Conservation (phyloP, 176 grass and related monocot species). For the Alopecurus myosuroides region DNA sequence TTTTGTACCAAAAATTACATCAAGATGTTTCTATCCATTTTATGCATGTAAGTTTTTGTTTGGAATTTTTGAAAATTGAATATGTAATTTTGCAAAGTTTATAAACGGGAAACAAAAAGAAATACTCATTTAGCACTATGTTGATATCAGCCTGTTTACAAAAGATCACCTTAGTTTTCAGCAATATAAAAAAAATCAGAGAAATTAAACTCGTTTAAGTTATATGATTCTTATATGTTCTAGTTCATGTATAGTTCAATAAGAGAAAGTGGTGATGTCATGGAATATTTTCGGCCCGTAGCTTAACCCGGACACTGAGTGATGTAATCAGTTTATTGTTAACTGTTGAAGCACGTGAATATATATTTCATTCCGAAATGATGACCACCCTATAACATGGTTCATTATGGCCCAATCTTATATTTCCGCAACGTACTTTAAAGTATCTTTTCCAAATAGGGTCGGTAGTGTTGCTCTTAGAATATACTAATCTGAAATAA, state of each 20-base stretch:
- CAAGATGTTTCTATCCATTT: neutral
- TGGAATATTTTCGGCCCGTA: neutral
- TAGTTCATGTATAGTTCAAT: neutral
- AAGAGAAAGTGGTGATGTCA: neutral
- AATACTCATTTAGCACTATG: neutral
- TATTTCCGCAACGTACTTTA: neutral
- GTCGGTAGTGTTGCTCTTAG: neutral
- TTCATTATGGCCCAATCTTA: neutral
- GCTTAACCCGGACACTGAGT: neutral
- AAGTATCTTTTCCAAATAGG: neutral
- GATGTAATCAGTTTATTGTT: neutral
- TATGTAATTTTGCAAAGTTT: neutral
- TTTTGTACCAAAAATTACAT: neutral
- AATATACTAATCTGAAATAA: neutral
- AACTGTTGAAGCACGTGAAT: neutral
- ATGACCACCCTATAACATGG: neutral
- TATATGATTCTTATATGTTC: neutral
- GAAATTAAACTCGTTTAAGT: neutral
- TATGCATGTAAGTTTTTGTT: neutral
- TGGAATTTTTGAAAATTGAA: too few relatives aligned
- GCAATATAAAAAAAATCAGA: neutral
- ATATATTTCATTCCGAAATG: neutral
- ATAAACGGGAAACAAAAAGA: neutral
- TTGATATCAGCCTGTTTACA: neutral
- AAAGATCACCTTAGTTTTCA: neutral